Conservation (phyloP, 805 yeast genomes). For the Kluyveromyces starmeri region DNA sequence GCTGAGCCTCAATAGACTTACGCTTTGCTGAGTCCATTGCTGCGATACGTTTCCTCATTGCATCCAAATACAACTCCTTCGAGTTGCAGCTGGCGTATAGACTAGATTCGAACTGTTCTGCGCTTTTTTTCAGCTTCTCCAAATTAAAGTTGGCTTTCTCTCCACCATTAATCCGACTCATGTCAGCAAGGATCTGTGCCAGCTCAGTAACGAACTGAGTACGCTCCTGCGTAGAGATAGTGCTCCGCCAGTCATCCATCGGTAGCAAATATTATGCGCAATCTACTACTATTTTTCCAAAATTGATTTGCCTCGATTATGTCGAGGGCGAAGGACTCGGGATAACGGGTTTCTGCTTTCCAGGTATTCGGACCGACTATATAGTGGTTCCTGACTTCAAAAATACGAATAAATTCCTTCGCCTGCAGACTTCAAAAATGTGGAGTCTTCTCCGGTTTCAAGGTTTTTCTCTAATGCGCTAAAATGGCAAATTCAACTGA, state of each 20-base stretch:
- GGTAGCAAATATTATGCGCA: no score
- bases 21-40: slow-evolving; percentile 32
- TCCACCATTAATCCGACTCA: slow-evolving; percentile 30
- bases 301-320: no score
- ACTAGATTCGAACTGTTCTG: slow-evolving; percentile 63
- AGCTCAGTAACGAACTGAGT: slow-evolving; percentile 27
- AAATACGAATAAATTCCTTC: no score
- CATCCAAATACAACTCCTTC: slow-evolving; percentile 49
- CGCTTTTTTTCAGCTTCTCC: slow-evolving; percentile 42
- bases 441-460: no score
- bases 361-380: no score
- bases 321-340: no score
- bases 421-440: no score
- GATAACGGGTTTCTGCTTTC: no score
- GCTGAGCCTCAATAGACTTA: slow-evolving; percentile 10
- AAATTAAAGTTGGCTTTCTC: slow-evolving; percentile 25
- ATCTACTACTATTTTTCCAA: no score
- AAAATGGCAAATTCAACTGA: no score
- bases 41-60: slow-evolving; percentile 38
- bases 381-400: no score
- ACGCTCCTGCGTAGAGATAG: slow-evolving; percentile 21
- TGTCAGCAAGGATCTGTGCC: slow-evolving; percentile 27
- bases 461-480: no score
- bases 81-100: slow-evolving; percentile 50
- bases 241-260: slow-evolving; percentile 11